Evolutionary conservation across 2,329 filamentous ascomycete genomes (phyloP), one percentile per base, ranked within the genome.

Genomic region (Colletotrichum sp.): DNA sequence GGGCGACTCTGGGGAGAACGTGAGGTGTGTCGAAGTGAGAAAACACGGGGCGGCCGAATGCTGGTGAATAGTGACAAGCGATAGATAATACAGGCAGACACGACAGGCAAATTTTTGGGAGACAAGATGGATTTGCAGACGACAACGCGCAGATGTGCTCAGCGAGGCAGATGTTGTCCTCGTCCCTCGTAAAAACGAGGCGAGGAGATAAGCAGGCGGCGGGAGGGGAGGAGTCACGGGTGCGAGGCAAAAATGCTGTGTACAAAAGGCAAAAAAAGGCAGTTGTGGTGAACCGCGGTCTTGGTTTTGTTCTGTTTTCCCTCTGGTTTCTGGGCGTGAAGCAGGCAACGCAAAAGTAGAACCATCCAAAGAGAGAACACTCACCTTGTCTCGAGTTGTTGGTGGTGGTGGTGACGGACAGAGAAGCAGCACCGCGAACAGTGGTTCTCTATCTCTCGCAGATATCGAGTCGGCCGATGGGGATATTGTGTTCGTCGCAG

Each of bases 61-160:
- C 34, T 65, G 59, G 59, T 68, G 64, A 68, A 39, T 36, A 68
- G 59, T 73, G 59, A 74, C 18, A 59, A 34, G 59, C 68, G 59
- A 74, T 18, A 59, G 55, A 30, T 59, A 48, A 65, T 63, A 67
- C 70, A 76, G 74, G 59, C 74, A 63, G 73, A 65, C 64, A 73
- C 39, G 64, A 73, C 57, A 60, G 64, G 66, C 28, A 32, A 32
- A 69, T 4, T 59, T 57, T 48, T 52, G 43, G 65, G 14, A 60
- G 34, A 39, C 67, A 61, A 16, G 24, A 66, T 6, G 43, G 6
- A 21, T 52, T 21, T 52, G 43, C 43, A 48, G 60, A 64, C n/a
- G 63, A n/a, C 39, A 70, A n/a, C 26, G 34, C 39, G 52, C 34
- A 39, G 34, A 39, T 48, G 36, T 63, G 28, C 57, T 34, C 61